Evolutionary conservation across 2,329 filamentous ascomycete genomes (phyloP), one percentile per base, ranked within the genome.

Genomic region (Colletotrichum tabaci): DNA sequence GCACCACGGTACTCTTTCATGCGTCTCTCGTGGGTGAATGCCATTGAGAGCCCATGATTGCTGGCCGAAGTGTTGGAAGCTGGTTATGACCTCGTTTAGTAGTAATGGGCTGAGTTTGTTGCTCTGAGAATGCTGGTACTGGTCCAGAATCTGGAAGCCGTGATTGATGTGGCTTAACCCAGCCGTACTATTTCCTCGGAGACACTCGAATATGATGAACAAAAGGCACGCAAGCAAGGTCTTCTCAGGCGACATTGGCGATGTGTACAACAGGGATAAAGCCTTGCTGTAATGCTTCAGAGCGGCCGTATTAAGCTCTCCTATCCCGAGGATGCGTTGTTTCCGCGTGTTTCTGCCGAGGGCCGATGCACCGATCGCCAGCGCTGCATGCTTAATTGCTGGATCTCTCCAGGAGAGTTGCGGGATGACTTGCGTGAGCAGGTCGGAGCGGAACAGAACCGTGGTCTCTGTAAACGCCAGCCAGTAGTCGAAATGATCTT

Each of bases 141-240:
- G 53, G n/a, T 63, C 66, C 3, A 69, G 7, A 7, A 73, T 58
- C 4, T 47, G 35, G 26, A 58, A 53, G 15, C 82, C 82, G 52
- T 83, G 80, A 2, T 77, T 82, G 50, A 84, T 76, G 67, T 84
- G 82, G 64, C 82, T 83, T 13, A 84, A 76, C 3, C 82, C 82
- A 1, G 80, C 81, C 1, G 81, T 77, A 67, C 79, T 79, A 23
- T 83, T 83, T 2, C 81, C 82, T 2, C 81, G 75, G 66, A 82
- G 80, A 2, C 81, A 74, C 60, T 84, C 82, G 57, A 84, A 84
- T 71, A 81, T 82, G 50, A 84, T 80, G 58, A 84, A 84, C 0
- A 84, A 74, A 2, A 84, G 74, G 0, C 82, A 84, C 1, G 81
- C 81, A 2, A 84, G 67, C 4, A 71, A 12, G 2, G 6, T 80